Base-by-base conservation (phyloP, 2,329 filamentous ascomycete species). In the Penicillium sp. region DNA sequence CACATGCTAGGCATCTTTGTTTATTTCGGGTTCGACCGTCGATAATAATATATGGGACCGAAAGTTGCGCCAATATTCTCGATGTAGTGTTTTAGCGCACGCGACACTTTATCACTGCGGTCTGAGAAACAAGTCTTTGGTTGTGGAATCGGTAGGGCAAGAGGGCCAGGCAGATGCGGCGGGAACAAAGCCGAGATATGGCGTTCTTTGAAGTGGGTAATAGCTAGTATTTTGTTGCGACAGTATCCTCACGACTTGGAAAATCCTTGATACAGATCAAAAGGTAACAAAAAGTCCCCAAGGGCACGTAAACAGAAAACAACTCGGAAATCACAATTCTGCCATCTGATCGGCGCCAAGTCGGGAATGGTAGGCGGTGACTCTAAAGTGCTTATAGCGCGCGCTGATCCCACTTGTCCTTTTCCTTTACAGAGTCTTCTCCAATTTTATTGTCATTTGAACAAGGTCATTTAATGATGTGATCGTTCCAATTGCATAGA, bases 1-100 rank as follows among this genome's bases (percentile, higher is more conserved):
- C 93, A 97, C 90, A 96, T 95, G 60, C 91, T 89, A 71, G 89
- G 89, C 89, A 92, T 90, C 52, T 75, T 84, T 71, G 61, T 50
- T 33, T 38, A n/a, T 44, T 21, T 43, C 10, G 13, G n/a, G 2
- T 27, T 52, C 6, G 31, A 41, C 10, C 9, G 31, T 11, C 11
- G 48, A 5, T 15, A n/a, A 10, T 6, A n/a, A 21, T 36, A 36
- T 27, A 11, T 23, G 21, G 41, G 9, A 33, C 9, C 11, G 10
- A 41, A 9, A 3, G n/a, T 27, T 43, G 49, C 27, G 21, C 41
- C 46, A 19, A 21, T 41, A 10, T 6, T 33, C 15, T 21, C 9
- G 15, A 21, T 5, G 11, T 11, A 27, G 11, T 33, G 3, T 39
- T 41, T 19, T 5, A 23, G 9, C n/a, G 9, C 9, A 41, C 29